Evolutionary conservation across 305 asterid species (phyloP).

Genomic region (Ilex paraguariensis): DNA sequence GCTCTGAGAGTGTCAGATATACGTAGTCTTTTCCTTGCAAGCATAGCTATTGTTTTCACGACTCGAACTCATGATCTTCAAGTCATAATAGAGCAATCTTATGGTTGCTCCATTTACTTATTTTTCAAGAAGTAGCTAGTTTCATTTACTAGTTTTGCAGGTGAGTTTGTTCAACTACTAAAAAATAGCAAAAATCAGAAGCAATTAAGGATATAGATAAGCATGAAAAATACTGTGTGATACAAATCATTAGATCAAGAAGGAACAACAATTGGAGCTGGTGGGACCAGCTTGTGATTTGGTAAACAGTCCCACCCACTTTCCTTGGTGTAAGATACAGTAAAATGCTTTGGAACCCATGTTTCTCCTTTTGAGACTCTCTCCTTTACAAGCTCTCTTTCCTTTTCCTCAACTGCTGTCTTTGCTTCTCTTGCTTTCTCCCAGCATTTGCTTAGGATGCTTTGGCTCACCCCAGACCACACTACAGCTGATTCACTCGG

Average conservation of each 20-base stretch:
- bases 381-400: conserved; percentile 52
- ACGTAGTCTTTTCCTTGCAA: too few species aligned
- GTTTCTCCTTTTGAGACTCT: conserved; percentile 33
- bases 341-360: conserved; percentile 65
- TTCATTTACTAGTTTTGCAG: too few species aligned
- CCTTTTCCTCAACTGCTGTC: conserved; percentile 52
- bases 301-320: conserved; percentile 74
- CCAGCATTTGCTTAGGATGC: conserved; percentile 59
- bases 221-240: too few species aligned
- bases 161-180: too few species aligned
- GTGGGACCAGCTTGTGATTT: conserved; percentile 33
- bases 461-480: conserved; percentile 65
- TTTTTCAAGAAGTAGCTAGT: too few species aligned
- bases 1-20: too few species aligned
- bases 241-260: not conserved
- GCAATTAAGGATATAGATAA: too few species aligned
- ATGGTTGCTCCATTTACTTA: too few species aligned
- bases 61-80: too few species aligned
- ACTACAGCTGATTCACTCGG: conserved; percentile 58
- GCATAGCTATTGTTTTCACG: too few species aligned
- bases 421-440: conserved; percentile 63
- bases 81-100: too few species aligned
- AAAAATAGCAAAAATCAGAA: too few species aligned
- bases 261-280: conserved; percentile 69
- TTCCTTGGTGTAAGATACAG: conserved; percentile 37